A percentile compares a stretch with the other conserved stretches of the same genome.
Conservation (phyloP, 1,284 basidiomycete genomes). For the Baeospora myosura region DNA sequence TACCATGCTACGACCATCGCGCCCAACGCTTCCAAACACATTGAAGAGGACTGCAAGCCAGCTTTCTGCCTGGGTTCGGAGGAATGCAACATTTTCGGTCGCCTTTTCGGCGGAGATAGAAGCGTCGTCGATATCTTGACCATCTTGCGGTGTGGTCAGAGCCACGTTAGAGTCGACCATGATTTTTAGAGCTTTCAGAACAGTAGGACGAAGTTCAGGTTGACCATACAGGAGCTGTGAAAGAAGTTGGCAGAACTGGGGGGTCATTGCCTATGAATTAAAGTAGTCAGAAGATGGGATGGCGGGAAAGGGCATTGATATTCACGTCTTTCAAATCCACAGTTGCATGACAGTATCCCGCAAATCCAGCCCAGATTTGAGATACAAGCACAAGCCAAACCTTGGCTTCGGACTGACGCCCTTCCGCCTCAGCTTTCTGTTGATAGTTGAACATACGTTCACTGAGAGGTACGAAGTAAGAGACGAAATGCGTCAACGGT, state of each 20-base stretch:
- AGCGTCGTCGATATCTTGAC: constrained; percentile 19
- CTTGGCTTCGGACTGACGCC: constrained; percentile 79
- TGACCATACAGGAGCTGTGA: constrained; percentile 90
- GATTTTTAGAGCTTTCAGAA: constrained; percentile 76
- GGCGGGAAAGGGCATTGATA: constrained; percentile 1
- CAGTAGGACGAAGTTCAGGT: constrained; percentile 72
- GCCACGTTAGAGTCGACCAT: constrained; percentile 72
- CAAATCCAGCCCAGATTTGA: constrained; percentile 90
- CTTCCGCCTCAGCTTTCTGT: constrained; percentile 65
- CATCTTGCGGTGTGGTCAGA: constrained; percentile 20
- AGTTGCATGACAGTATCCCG: constrained; percentile 70
- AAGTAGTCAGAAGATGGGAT: constrained; percentile 1
- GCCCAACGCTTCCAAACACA: constrained; percentile 81
- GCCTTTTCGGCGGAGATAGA: constrained; percentile 50
- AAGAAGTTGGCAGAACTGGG: constrained; percentile 79
- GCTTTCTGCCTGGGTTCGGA: constrained; percentile 79
- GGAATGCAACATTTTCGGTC: constrained; percentile 61
- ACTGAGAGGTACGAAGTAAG: constrained; percentile 89
- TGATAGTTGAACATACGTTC: constrained; percentile 90
- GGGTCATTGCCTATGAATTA: constrained; percentile 52
- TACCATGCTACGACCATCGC: constrained; percentile 72
- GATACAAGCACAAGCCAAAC: constrained; percentile 89
- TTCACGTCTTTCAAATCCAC: constrained; percentile 49
- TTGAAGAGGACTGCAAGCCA: constrained; percentile 96
- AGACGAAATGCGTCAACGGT: constrained; percentile 77